phyloP scores from a whole-genome alignment of 23 red algal species.

The Gracilaria caudata region DNA sequence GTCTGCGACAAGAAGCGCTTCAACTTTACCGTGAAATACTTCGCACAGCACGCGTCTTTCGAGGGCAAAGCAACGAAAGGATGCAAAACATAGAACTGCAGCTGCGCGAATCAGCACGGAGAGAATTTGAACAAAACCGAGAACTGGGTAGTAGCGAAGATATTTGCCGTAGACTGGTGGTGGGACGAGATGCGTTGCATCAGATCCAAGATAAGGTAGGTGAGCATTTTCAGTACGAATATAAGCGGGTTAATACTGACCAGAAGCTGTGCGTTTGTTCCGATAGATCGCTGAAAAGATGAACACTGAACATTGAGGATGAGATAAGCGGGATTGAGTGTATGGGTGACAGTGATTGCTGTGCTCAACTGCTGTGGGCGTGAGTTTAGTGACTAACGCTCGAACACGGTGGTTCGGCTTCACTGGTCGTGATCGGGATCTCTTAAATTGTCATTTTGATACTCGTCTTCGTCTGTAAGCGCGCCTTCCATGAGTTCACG shows the following conservation, averaged over 20 bases:
- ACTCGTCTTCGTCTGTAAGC: conserved; percentile 27
- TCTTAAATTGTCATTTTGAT: not conserved
- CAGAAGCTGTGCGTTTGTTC: not conserved
- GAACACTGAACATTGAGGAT: not conserved
- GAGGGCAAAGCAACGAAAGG: conserved; percentile 19
- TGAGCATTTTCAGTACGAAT: not conserved
- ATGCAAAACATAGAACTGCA: conserved; percentile 4
- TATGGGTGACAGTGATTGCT: not conserved
- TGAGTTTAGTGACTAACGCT: not conserved
- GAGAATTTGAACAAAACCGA: conserved; percentile 36
- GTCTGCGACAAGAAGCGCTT: conserved; percentile 34
- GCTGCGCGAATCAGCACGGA: conserved; percentile 25
- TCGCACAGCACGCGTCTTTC: conserved; percentile 39
- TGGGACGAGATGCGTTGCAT: conserved; percentile 41
- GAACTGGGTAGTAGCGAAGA: conserved; percentile 24
- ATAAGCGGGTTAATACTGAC: conserved; percentile 4
- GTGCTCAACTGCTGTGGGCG: too few species aligned
- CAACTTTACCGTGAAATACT: conserved; percentile 51
- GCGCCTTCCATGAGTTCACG: conserved; percentile 21
- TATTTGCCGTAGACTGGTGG: conserved; percentile 26
- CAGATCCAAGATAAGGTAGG: conserved; percentile 55
- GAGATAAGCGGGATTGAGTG: not conserved
- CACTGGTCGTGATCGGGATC: conserved; percentile 31
- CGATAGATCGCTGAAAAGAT: conserved; percentile 13
- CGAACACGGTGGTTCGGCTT: not conserved